Conservation (phyloP, 2,329 filamentous ascomycete genomes). For the Nemania serpens region DNA sequence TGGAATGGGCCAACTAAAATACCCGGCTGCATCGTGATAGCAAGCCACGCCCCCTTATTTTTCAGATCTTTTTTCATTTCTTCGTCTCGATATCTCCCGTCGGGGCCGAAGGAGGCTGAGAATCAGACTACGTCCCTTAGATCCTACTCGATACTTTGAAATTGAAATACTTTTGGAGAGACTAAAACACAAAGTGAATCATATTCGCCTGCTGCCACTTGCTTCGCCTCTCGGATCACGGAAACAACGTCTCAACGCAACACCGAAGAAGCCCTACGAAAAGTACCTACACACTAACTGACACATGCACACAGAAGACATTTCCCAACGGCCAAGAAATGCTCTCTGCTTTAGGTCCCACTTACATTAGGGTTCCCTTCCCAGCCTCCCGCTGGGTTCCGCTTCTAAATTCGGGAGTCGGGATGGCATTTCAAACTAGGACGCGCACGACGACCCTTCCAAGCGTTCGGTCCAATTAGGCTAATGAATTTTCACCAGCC, state of each 20-base stretch:
- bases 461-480: constrained; percentile 12
- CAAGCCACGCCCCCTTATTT: constrained; percentile 8
- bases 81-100: background rate
- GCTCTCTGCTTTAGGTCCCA: background rate
- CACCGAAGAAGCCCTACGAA: no score
- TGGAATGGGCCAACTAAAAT: background rate
- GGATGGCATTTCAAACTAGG: constrained; percentile 19
- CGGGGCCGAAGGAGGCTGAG: constrained; percentile 12
- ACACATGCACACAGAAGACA: background rate
- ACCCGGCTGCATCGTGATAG: constrained; percentile 4
- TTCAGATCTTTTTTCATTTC: background rate
- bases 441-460: background rate
- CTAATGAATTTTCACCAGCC: constrained; percentile 6
- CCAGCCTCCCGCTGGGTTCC: constrained; percentile 22
- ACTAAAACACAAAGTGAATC: background rate
- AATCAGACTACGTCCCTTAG: background rate
- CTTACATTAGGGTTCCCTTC: constrained; percentile 5
- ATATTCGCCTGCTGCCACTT: background rate
- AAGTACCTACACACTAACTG: no score
- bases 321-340: constrained; percentile 2
- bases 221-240: constrained; percentile 22
- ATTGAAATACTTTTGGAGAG: background rate
- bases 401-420: constrained; percentile 28
- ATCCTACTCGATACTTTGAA: background rate
- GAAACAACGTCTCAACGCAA: background rate